Percentiles rank a stretch among this genome's conserved stretches.
Conservation (phyloP, 106 monocot genomes). For the Apostasia shenzhenica region DNA sequence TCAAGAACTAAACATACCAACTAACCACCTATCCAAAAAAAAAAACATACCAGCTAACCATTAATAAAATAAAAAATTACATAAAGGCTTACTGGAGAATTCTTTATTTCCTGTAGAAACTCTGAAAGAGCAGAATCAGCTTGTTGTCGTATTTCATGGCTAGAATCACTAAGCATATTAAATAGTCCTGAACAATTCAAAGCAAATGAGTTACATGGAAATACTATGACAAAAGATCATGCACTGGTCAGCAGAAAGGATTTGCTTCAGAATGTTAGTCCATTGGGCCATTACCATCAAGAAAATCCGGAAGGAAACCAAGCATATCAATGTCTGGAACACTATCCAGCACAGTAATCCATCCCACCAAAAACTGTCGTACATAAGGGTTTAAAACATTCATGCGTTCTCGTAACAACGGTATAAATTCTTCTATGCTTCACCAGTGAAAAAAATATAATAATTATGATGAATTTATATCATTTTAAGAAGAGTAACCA, state of each 20-base stretch:
- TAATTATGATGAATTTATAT: conserved; percentile 6
- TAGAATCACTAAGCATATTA: conserved; percentile 99
- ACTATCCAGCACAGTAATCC: conserved; percentile 98
- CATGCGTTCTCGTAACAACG: conserved; percentile 95
- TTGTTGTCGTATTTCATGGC: conserved; percentile 96
- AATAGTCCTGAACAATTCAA: conserved; percentile 62
- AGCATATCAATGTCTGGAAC: conserved; percentile 99
- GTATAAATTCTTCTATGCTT: conserved; percentile 99
- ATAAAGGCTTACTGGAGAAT: conserved; percentile 76
- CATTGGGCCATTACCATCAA: conserved; percentile 62
- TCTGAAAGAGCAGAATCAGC: conserved; percentile 98
- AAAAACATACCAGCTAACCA: not conserved
- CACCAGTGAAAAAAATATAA: conserved; percentile 15
- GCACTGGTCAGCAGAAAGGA: not conserved
- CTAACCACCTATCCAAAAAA: no score
- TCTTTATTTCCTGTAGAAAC: conserved; percentile 99
- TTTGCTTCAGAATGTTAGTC: not conserved
- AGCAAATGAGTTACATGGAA: conserved; percentile 10
- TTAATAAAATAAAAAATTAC: not conserved
- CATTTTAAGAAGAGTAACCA: conserved; percentile 8
- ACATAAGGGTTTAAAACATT: conserved; percentile 95
- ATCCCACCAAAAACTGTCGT: conserved; percentile 97
- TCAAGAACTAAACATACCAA: not conserved
- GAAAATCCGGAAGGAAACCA: conserved; percentile 99
- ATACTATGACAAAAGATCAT: not conserved